phyloP scores from a whole-genome alignment of 495 filamentous ascomycete species.

The Copromyces sp. region DNA sequence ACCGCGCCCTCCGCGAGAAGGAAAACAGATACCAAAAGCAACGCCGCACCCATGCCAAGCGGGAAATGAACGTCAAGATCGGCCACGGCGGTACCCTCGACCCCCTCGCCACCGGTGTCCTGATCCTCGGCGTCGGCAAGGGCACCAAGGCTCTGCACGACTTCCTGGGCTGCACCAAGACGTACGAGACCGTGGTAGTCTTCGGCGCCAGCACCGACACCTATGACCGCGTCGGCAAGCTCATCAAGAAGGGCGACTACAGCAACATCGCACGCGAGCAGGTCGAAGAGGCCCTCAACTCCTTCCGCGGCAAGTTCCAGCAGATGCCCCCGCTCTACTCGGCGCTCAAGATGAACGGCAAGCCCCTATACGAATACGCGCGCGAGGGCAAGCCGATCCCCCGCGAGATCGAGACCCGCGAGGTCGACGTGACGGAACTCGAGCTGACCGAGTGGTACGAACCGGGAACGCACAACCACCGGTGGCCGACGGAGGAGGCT shows the following conservation, averaged over 20 bases:
- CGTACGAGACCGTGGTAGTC: slow-evolving; percentile 77
- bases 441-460: slow-evolving; percentile 84
- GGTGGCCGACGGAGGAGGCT: slow-evolving; percentile 67
- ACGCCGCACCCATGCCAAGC: slow-evolving; percentile 41
- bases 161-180: slow-evolving; percentile 83
- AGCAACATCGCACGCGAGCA: slow-evolving; percentile 65
- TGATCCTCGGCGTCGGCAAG: slow-evolving; percentile 76
- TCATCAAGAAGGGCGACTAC: slow-evolving; percentile 61
- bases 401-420: slow-evolving; percentile 67
- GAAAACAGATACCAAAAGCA: slow-evolving; percentile 47
- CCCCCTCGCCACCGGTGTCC: slow-evolving; percentile 83
- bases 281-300: slow-evolving; percentile 64
- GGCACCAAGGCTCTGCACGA: slow-evolving; percentile 72
- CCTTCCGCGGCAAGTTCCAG: slow-evolving; percentile 78
- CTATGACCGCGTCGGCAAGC: slow-evolving; percentile 77
- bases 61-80: slow-evolving; percentile 68
- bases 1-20: slow-evolving; percentile 37
- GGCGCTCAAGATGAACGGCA: slow-evolving; percentile 84
- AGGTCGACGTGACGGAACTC: slow-evolving; percentile 63
- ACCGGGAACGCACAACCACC: slow-evolving; percentile 62
- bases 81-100: slow-evolving; percentile 96
- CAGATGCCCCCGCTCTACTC: slow-evolving; percentile 88
- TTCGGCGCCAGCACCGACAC: slow-evolving; percentile 91
- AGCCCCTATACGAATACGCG: slow-evolving; percentile 91
- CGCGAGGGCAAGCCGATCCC: slow-evolving; percentile 77